A percentile compares a stretch with the other conserved stretches of the same genome.
Evolutionary conservation across 805 yeast species (phyloP).

Genomic region (Pichia exigua): DNA sequence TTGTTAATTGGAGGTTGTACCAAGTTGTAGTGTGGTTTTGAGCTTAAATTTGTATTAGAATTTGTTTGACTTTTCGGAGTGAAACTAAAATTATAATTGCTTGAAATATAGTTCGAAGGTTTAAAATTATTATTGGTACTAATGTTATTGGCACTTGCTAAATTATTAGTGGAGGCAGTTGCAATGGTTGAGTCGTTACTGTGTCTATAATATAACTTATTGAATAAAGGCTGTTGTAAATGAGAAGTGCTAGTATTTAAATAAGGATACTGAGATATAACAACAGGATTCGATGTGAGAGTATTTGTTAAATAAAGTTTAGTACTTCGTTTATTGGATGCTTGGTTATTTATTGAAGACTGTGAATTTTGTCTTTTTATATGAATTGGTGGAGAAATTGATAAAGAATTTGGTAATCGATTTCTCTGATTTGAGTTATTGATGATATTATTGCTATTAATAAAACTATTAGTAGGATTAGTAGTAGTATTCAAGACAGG

Average conservation of each 20-base stretch:
- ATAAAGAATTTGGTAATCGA: background rate
- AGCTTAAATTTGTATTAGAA: background rate
- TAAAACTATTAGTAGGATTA: background rate
- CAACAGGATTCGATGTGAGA: background rate
- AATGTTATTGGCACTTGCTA: background rate
- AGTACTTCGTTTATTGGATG: constrained; percentile 20
- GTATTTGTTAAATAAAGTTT: background rate
- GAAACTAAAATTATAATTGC: constrained; percentile 1
- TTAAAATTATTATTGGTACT: background rate
- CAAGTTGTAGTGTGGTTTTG: constrained; percentile 5
- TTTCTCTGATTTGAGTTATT: background rate
- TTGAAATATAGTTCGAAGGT: background rate
- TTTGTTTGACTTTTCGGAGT: constrained; percentile 4
- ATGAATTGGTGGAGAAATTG: constrained; percentile 17
- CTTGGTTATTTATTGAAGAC: constrained; percentile 15
- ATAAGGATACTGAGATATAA: constrained; percentile 4
- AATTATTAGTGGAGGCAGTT: background rate
- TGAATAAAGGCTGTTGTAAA: background rate
- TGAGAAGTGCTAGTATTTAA: background rate
- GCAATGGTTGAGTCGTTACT: constrained; percentile 5
- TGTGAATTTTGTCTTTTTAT: constrained; percentile 28
- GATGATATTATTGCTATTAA: background rate
- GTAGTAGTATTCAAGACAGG: background rate
- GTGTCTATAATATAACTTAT: background rate
- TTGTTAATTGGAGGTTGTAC: constrained; percentile 7